Evolutionary conservation across 805 yeast genomes (phyloP).

Genomic region (Yarrowia divulgata): DNA sequence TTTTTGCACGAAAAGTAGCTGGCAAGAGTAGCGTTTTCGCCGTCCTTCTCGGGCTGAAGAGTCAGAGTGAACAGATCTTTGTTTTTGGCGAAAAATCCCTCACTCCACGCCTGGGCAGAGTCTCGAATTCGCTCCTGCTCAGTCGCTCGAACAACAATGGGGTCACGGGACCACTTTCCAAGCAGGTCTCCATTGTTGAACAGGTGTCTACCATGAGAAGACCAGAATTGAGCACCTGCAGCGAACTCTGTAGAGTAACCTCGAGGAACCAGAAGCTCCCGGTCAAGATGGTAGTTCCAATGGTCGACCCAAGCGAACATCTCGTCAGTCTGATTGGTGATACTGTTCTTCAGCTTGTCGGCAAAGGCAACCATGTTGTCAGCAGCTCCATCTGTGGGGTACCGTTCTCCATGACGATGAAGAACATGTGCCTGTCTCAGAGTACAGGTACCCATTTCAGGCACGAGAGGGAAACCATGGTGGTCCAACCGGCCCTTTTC

Average conservation of each 20-base stretch:
- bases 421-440: constrained; percentile 73
- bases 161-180: constrained; percentile 43
- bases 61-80: constrained; percentile 50
- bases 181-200: constrained; percentile 47
- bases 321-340: constrained; percentile 42
- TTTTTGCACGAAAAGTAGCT: constrained; percentile 53
- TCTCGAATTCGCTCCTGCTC: constrained; percentile 53
- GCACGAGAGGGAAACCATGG: constrained; percentile 29
- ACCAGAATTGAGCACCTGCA: constrained; percentile 54
- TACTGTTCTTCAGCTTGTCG: constrained; percentile 45
- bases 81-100: constrained; percentile 53
- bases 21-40: constrained; percentile 53
- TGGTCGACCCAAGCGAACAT: constrained; percentile 49
- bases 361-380: constrained; percentile 53
- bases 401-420: constrained; percentile 83
- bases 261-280: constrained; percentile 50
- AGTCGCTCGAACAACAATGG: constrained; percentile 52
- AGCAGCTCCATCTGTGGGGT: constrained; percentile 59
- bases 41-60: constrained; percentile 48
- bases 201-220: constrained; percentile 53
- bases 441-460: constrained; percentile 50
- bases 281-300: constrained; percentile 50
- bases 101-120: constrained; percentile 55
- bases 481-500: constrained; percentile 45
- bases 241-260: constrained; percentile 53